Evolutionary conservation across 345 rosid genomes (phyloP), one percentile per base, ranked within the genome.

Genomic region (Eucalyptus sp.): DNA sequence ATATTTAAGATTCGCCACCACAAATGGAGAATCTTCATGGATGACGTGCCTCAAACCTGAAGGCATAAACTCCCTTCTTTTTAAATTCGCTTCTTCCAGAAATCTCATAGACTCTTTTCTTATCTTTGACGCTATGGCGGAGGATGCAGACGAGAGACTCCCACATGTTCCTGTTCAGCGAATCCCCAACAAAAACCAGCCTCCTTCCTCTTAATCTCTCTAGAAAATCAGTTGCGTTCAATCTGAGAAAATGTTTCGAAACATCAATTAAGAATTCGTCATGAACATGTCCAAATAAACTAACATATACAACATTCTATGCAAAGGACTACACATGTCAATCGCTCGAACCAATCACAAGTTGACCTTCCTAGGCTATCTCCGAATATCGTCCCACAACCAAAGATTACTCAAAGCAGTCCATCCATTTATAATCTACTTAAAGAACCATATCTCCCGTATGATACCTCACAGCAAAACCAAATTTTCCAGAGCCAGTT

Each of bases 121-220:
- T 96, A 91, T 94, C 90, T 88, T 88, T 88, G 90, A 96, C 76
- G 86, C 96, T 94, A 62, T 94, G 92, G 46, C 95, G 92, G 85
- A 97, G 98, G 80, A 96, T 94, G 90, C 99, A 97, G 84, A 96
- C 97, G 83, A 97, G 93, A 68, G 99, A 97, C 89, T 97, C 96
- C 99, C 98, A 97, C 99, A 97, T 95, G 92, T 97, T 97, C 89
- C 99, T 86, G 90, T 95, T 96, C 85, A 97, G 92, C 0, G 99
- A 97, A 89, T 97, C 98, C 66, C 98, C 99, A 46, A 97, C 97
- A 62, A 96, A 97, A 71, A 96, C 98, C 46, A 96, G 92, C 90
- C 94, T 97, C 93, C 94, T 94, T 91, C 96, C 98, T 93, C 96
- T 94, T 64, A 95, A 68, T 89, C 94, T 95, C 94, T 95, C 96